Conservation (phyloP, 805 yeast genomes). For the Wickerhamomyces tratensis region DNA sequence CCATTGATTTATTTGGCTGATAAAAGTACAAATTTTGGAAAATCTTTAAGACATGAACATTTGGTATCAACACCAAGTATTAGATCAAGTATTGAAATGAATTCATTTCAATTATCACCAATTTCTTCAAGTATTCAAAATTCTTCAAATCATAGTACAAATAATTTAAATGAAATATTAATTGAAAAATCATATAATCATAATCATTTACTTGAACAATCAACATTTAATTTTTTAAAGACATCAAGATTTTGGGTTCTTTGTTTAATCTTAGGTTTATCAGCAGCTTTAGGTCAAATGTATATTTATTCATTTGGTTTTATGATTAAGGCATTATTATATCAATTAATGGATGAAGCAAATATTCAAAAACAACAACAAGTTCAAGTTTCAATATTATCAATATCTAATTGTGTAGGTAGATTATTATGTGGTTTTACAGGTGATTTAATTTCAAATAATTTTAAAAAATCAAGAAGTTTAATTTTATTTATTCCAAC, state of each 20-base stretch:
- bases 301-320: constrained; percentile 70
- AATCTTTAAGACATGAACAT: not conserved
- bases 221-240: constrained; percentile 13
- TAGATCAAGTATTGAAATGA: not conserved
- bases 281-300: constrained; percentile 65
- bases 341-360: constrained; percentile 9
- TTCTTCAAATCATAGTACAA: too few species aligned
- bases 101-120: too few species aligned
- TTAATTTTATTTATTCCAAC: constrained; percentile 48
- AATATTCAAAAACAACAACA: constrained; percentile 49
- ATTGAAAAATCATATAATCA: not conserved
- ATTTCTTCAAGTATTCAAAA: too few species aligned
- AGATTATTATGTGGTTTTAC: constrained; percentile 52
- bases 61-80: not conserved
- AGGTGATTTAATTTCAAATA: constrained; percentile 50
- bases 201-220: not conserved
- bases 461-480: constrained; percentile 35
- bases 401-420: constrained; percentile 59
- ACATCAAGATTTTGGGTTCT: constrained; percentile 39
- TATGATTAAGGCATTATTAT: constrained; percentile 42
- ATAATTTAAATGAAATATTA: too few species aligned
- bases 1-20: constrained; percentile 31
- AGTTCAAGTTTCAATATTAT: constrained; percentile 62
- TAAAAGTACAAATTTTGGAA: not conserved
- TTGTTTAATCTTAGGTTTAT: constrained; percentile 37